A percentile compares a stretch with the other conserved stretches of the same genome.
Evolutionary conservation across 768 basidiomycete species (phyloP).

Genomic region (Calvatia gigantea): DNA sequence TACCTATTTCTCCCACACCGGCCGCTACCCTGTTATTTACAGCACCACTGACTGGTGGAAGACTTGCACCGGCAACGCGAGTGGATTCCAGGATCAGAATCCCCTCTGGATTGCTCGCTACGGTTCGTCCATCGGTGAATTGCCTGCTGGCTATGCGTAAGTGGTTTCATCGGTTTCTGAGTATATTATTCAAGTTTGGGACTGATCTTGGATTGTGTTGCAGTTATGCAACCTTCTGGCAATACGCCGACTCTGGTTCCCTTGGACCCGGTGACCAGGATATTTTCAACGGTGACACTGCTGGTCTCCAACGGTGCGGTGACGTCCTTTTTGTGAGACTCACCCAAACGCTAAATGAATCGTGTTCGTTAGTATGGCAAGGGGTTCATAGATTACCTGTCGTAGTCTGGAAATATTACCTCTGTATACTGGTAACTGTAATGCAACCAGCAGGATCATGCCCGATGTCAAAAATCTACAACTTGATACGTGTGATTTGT

Average conservation of each 20-base stretch:
- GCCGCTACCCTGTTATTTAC: slow-evolving; percentile 42
- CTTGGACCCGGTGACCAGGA: slow-evolving; percentile 59
- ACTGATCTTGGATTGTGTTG: too few species aligned
- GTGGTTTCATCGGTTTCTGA: slow-evolving; percentile 9
- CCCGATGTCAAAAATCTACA: too few species aligned
- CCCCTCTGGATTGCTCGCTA: slow-evolving; percentile 63
- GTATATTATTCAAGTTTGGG: too few species aligned
- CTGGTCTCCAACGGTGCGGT: slow-evolving; percentile 7
- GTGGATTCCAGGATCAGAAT: slow-evolving; percentile 43
- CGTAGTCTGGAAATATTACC: not conserved
- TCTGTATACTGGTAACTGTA: too few species aligned
- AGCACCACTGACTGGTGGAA: slow-evolving; percentile 69
- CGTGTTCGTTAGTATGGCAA: not conserved
- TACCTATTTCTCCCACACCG: slow-evolving; percentile 48
- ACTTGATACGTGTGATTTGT: too few species aligned
- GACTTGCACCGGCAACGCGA: slow-evolving; percentile 59
- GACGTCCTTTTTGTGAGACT: not conserved
- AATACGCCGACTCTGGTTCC: slow-evolving; percentile 51
- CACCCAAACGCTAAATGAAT: not conserved
- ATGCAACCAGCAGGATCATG: too few species aligned
- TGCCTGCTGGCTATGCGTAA: slow-evolving; percentile 58
- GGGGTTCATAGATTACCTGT: slow-evolving; percentile 2
- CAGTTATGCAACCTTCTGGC: too few species aligned
- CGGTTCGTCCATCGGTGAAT: slow-evolving; percentile 44
- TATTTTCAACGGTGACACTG: slow-evolving; percentile 43